A percentile compares a stretch with the other conserved stretches of the same genome.
These are phyloP conservation scores for Ensete glaucum DNA, from an alignment of 176 grass and related monocot genomes.

Conservation along the genomic window DNA sequence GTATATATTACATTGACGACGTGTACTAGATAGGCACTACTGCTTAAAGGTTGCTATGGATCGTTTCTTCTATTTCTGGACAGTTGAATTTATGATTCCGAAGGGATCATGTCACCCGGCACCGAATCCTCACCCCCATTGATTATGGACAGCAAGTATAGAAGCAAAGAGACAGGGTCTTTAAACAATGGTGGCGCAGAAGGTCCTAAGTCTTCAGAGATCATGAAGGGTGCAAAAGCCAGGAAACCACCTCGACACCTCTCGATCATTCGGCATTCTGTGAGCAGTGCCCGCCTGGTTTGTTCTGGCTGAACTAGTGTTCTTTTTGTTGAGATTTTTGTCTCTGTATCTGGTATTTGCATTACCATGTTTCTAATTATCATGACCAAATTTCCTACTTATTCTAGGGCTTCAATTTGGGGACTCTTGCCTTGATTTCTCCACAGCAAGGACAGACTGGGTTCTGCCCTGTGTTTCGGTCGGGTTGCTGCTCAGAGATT, in stretches of 20 bases:
- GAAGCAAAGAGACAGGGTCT: neutral
- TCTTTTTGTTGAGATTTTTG: neutral
- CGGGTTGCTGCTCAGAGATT: slow-evolving; percentile 62
- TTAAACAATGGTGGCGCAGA: neutral
- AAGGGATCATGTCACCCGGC: neutral
- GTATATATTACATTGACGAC: neutral
- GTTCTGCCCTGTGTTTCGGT: slow-evolving; percentile 72
- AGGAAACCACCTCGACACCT: slow-evolving; percentile 70
- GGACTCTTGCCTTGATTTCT: slow-evolving; percentile 61
- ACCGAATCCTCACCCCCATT: neutral
- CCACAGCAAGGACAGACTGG: slow-evolving; percentile 33
- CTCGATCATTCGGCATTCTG: slow-evolving; percentile 56
- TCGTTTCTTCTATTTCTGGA: neutral
- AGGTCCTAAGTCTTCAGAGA: neutral
- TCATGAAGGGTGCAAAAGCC: slow-evolving; percentile 14
- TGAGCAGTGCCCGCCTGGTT: slow-evolving; percentile 35
- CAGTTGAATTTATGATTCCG: neutral
- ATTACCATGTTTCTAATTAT: neutral
- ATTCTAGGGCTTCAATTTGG: slow-evolving; percentile 54
- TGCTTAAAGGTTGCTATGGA: neutral
- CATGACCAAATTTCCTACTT: neutral
- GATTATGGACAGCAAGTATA: neutral
- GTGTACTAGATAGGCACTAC: neutral
- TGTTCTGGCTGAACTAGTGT: neutral
- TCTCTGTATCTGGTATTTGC: neutral